Percentiles rank a stretch among this genome's conserved stretches.
Evolutionary conservation across 2,329 filamentous ascomycete species (phyloP).

Genomic region (Plenodomus lindquistii): DNA sequence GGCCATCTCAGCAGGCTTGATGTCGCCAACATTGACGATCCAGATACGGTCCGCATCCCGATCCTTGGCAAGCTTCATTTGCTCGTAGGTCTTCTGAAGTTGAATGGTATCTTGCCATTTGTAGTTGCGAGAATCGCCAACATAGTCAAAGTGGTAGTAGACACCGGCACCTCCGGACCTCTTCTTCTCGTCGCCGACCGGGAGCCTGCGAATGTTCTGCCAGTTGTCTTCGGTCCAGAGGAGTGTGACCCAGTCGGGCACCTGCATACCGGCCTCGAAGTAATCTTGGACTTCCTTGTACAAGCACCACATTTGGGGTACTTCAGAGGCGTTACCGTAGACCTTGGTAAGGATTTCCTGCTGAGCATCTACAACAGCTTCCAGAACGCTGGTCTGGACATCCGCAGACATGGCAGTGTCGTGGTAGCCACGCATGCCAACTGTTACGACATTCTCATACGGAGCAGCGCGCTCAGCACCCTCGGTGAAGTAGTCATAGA

Average conservation of each 20-base stretch:
- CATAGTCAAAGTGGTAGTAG: slow-evolving; percentile 69
- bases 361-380: slow-evolving; percentile 64
- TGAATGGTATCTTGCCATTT: slow-evolving; percentile 67
- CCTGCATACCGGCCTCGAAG: slow-evolving; percentile 64
- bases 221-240: slow-evolving; percentile 73
- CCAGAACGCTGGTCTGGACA: slow-evolving; percentile 62
- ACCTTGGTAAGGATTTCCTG: slow-evolving; percentile 61
- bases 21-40: slow-evolving; percentile 69
- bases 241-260: slow-evolving; percentile 68
- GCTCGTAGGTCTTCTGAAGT: slow-evolving; percentile 66
- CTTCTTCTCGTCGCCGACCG: slow-evolving; percentile 62
- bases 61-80: slow-evolving; percentile 66
- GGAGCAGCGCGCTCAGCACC: slow-evolving; percentile 67
- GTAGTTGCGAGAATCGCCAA: slow-evolving; percentile 63
- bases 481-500: slow-evolving; percentile 69
- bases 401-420: slow-evolving; percentile 65
- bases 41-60: slow-evolving; percentile 64
- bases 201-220: slow-evolving; percentile 67
- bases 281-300: slow-evolving; percentile 77
- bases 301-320: slow-evolving; percentile 73
- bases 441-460: slow-evolving; percentile 69
- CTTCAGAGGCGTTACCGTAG: slow-evolving; percentile 55
- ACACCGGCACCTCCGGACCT: slow-evolving; percentile 66
- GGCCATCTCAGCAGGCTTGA: slow-evolving; percentile 68
- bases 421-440: slow-evolving; percentile 70